Conservation (phyloP, 495 filamentous ascomycete genomes). For the Aspergillus kassunensis region DNA sequence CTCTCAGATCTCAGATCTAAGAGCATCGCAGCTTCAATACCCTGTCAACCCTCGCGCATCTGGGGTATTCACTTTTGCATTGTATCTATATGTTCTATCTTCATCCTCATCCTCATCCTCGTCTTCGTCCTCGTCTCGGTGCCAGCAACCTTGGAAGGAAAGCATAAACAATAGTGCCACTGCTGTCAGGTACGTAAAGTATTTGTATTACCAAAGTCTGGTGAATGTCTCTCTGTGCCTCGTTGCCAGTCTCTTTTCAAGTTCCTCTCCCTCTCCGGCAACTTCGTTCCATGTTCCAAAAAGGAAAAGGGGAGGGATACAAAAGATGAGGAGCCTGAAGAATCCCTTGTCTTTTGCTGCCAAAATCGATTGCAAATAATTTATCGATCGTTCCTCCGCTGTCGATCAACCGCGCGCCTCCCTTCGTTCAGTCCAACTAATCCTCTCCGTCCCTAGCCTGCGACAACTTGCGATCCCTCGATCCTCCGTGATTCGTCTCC, state of each 20-base stretch:
- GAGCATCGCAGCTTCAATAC: no score
- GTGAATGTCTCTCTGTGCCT: slow-evolving; percentile 15
- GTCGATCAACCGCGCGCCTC: slow-evolving; percentile 23
- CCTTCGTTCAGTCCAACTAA: slow-evolving; percentile 17
- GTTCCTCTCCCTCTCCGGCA: slow-evolving; percentile 11
- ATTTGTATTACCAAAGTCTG: slow-evolving; percentile 3
- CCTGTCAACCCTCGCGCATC: no score
- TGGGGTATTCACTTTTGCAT: no score
- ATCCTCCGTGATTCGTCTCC: background rate
- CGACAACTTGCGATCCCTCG: background rate
- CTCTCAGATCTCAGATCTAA: no score
- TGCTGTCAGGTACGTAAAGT: slow-evolving; percentile 7
- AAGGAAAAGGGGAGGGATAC: slow-evolving; percentile 7
- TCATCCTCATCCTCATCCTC: background rate
- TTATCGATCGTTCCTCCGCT: slow-evolving; percentile 14
- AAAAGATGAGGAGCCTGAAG: slow-evolving; percentile 4
- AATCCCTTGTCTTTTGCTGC: slow-evolving; percentile 12
- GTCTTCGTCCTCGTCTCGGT: background rate
- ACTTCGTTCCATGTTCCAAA: slow-evolving; percentile 1
- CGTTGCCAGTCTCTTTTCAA: slow-evolving; percentile 16
- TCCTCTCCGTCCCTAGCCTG: slow-evolving; percentile 6
- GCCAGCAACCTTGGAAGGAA: background rate
- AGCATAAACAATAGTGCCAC: background rate
- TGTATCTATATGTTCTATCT: background rate
- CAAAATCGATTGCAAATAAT: background rate